Conservation (phyloP, 1,284 basidiomycete species). For the Sporisorium sorghi region DNA sequence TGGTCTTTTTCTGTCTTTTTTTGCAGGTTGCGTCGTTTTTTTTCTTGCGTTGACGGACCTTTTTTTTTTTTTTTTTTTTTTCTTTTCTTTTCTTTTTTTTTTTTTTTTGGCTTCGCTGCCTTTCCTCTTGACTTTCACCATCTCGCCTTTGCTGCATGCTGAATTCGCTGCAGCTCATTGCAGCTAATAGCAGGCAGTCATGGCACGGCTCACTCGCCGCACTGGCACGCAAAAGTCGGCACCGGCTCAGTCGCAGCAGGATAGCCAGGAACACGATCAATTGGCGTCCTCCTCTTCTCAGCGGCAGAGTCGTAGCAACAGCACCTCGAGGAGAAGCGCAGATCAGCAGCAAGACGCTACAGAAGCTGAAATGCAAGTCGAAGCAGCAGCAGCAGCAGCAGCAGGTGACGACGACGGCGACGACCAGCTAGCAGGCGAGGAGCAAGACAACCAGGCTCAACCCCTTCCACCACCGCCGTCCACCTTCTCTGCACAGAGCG, state of each 20-base stretch:
- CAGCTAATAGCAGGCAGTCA: conserved; percentile 6
- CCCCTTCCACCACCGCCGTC: conserved; percentile 27
- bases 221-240: conserved; percentile 28
- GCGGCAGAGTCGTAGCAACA: background rate
- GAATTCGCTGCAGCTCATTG: too few species aligned
- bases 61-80: too few species aligned
- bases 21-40: too few species aligned
- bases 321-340: background rate
- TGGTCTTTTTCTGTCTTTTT: too few species aligned
- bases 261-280: conserved; percentile 19
- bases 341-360: background rate
- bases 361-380: conserved; percentile 7
- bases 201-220: conserved; percentile 37
- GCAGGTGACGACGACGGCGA: background rate
- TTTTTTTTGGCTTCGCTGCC: too few species aligned
- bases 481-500: conserved; percentile 33
- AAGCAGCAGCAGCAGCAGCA: background rate
- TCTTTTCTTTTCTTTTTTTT: too few species aligned
- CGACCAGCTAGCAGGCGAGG: conserved; percentile 15
- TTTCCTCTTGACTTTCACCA: background rate
- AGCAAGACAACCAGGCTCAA: conserved; percentile 2
- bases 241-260: conserved; percentile 13
- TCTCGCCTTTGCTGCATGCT: background rate
- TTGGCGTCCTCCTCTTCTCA: conserved; percentile 17
- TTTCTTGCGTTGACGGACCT: too few species aligned